phyloP scores from a whole-genome alignment of 2,329 filamentous ascomycete genomes.

The Penicillium sp. region DNA sequence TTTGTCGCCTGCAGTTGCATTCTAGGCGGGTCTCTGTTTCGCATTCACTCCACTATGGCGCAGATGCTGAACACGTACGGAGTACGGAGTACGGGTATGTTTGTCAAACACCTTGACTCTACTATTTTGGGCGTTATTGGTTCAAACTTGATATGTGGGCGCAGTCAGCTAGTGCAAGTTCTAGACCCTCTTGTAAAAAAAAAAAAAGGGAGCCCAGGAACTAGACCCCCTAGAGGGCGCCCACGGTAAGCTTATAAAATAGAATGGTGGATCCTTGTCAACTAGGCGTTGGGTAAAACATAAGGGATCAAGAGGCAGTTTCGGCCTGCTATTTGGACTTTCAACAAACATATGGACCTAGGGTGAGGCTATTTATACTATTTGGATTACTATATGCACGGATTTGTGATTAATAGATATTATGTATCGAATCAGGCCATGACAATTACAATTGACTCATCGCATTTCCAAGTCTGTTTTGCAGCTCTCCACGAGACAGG shows the following conservation, averaged over 20 bases:
- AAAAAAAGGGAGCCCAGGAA: background rate
- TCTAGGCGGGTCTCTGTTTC: background rate
- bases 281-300: background rate
- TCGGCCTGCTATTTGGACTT: background rate
- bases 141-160: background rate
- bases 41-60: background rate
- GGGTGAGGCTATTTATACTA: background rate
- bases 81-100: background rate
- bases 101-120: background rate
- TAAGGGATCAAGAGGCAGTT: background rate
- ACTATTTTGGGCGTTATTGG: background rate
- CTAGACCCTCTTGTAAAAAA: too few relatives aligned
- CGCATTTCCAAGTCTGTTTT: background rate
- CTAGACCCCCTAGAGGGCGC: background rate
- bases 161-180: slow-evolving; percentile 7
- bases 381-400: background rate
- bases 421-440: background rate
- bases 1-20: background rate
- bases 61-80: background rate
- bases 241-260: slow-evolving; percentile 1
- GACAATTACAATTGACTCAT: background rate
- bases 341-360: background rate
- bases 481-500: background rate
- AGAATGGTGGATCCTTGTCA: background rate
- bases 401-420: background rate